A percentile compares a stretch with the other conserved stretches of the same genome.
Evolutionary conservation across 768 basidiomycete species (phyloP).

Genomic region (Termitomyces sp.): DNA sequence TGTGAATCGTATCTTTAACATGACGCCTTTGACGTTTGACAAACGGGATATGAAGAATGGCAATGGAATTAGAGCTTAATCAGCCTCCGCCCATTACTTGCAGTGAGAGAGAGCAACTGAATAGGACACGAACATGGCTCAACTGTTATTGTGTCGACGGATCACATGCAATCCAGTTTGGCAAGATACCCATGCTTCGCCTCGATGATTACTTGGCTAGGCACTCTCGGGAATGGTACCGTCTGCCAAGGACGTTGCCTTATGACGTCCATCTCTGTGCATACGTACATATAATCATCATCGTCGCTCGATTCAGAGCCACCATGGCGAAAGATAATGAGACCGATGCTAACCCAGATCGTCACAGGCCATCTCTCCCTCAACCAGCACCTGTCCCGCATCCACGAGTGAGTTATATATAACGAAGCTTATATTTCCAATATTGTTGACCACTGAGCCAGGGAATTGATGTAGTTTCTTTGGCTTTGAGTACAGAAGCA

Average conservation of each 20-base stretch:
- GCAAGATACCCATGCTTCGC: slow-evolving; percentile 62
- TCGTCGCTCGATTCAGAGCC: slow-evolving; percentile 42
- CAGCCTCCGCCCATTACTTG: slow-evolving; percentile 43
- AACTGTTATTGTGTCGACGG: slow-evolving; percentile 74
- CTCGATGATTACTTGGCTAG: slow-evolving; percentile 59
- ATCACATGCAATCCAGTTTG: slow-evolving; percentile 70
- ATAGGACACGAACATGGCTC: slow-evolving; percentile 71
- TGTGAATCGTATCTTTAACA: background rate
- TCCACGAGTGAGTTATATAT: background rate
- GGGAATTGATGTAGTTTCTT: slow-evolving; percentile 28
- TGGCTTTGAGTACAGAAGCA: slow-evolving; percentile 32
- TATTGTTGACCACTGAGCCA: slow-evolving; percentile 11
- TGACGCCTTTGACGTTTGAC: background rate
- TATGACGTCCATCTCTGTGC: slow-evolving; percentile 45
- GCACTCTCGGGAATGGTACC: slow-evolving; percentile 45
- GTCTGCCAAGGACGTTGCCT: slow-evolving; percentile 31
- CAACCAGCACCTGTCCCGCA: background rate
- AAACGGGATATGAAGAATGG: slow-evolving; percentile 40
- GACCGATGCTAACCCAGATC: background rate
- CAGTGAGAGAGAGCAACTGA: slow-evolving; percentile 60
- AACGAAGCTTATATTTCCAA: background rate
- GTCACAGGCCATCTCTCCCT: background rate
- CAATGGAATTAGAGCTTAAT: slow-evolving; percentile 65
- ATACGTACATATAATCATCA: slow-evolving; percentile 45
- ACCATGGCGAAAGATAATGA: slow-evolving; percentile 4